A percentile compares a stretch with the other conserved stretches of the same genome.
Conservation (phyloP, 2,329 filamentous ascomycete species). For the Stagonosporopsis chrysanthemi region DNA sequence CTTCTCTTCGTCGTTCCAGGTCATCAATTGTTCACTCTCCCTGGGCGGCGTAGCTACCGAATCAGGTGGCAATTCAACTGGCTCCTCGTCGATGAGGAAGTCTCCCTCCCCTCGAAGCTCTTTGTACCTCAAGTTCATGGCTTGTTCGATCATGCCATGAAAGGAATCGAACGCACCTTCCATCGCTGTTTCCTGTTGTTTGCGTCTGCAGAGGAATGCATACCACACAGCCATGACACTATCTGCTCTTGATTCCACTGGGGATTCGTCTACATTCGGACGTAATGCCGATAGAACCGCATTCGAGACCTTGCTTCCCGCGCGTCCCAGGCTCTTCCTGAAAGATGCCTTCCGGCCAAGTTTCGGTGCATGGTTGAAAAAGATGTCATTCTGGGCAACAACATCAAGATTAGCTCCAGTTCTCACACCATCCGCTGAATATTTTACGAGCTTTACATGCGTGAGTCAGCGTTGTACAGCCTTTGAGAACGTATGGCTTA, state of each 20-base stretch:
- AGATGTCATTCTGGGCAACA: background rate
- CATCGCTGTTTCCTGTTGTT: background rate
- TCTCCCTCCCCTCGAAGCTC: conserved; percentile 6
- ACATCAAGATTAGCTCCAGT: background rate
- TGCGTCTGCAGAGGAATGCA: background rate
- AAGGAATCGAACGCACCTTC: conserved; percentile 2
- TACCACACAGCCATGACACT: conserved; percentile 1
- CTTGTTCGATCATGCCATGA: conserved; percentile 3
- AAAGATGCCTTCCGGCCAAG: background rate
- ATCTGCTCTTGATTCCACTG: background rate
- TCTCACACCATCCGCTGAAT: background rate
- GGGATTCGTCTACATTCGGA: background rate
- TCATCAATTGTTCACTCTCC: background rate
- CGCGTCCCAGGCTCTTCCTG: background rate
- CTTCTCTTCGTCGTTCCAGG: background rate
- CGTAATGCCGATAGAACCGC: background rate
- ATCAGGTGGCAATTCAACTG: background rate
- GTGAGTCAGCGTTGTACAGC: background rate
- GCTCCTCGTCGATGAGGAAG: background rate
- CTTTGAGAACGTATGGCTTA: background rate
- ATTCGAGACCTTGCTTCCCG: background rate
- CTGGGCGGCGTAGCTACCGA: background rate
- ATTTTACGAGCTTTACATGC: background rate
- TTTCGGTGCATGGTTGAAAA: background rate
- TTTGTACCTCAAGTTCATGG: conserved; percentile 8